Evolutionary conservation across 2,329 filamentous ascomycete genomes (phyloP).

Genomic region (Hypoxylon sp.): DNA sequence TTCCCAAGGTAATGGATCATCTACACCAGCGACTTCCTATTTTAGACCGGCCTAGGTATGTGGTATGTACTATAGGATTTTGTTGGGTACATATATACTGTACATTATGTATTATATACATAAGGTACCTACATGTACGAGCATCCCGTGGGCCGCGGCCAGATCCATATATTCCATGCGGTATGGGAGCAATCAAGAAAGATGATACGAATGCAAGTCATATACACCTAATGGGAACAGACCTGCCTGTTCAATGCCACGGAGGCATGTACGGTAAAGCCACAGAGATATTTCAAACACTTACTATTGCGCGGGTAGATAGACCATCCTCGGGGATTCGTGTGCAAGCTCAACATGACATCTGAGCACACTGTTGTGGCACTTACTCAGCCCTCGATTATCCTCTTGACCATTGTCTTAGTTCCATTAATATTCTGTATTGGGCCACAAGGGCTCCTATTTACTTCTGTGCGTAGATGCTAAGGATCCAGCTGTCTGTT

Average conservation of each 20-base stretch:
- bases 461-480: constrained; percentile 1
- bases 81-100: constrained; percentile 25
- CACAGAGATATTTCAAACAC: constrained; percentile 3
- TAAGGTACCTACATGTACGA: constrained; percentile 11
- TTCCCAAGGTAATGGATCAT: constrained; percentile 28
- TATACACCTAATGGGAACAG: constrained; percentile 15
- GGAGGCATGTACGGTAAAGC: not conserved
- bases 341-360: constrained; percentile 20
- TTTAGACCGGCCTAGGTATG: constrained; percentile 4
- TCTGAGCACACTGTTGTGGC: constrained; percentile 2
- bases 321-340: constrained; percentile 4
- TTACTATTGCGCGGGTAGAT: not conserved
- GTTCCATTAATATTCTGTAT: not conserved
- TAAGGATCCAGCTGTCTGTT: not conserved
- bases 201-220: constrained; percentile 24
- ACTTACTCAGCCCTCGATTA: not conserved
- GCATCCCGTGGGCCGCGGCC: constrained; percentile 7
- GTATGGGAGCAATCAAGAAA: constrained; percentile 16
- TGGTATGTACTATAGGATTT: constrained; percentile 11
- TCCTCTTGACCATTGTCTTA: not conserved
- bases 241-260: constrained; percentile 14
- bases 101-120: no score
- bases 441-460: not conserved
- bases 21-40: constrained; percentile 5
- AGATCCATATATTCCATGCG: constrained; percentile 17